phyloP scores from a whole-genome alignment of 495 filamentous ascomycete species.

The Monascus purpureus region DNA sequence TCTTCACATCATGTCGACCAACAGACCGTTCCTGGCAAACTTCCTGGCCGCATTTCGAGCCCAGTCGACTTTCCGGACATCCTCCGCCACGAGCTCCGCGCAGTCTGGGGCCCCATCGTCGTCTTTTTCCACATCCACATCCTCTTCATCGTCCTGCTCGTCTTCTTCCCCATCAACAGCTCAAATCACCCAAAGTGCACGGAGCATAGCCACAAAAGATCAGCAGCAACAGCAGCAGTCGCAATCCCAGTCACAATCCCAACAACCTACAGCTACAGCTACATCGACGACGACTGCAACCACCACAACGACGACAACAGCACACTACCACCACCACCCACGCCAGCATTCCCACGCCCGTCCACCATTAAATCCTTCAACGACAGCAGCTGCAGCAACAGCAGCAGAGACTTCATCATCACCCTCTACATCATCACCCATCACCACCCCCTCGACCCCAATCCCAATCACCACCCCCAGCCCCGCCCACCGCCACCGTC shows the following conservation, averaged over 20 bases:
- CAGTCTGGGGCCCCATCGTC: slow-evolving; percentile 8
- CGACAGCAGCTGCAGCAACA: slow-evolving; percentile 3
- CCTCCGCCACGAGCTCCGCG: slow-evolving; percentile 15
- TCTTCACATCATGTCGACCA: slow-evolving; percentile 48
- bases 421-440: slow-evolving; percentile 6
- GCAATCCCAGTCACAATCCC: slow-evolving; percentile 4
- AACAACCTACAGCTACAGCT: not conserved
- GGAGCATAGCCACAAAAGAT: slow-evolving; percentile 27
- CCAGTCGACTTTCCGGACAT: slow-evolving; percentile 36
- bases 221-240: slow-evolving; percentile 3
- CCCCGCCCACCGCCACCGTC: slow-evolving; percentile 24
- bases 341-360: slow-evolving; percentile 29
- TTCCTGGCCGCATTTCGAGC: slow-evolving; percentile 75
- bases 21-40: slow-evolving; percentile 73
- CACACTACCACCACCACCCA: slow-evolving; percentile 2
- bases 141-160: slow-evolving; percentile 11
- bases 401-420: slow-evolving; percentile 4
- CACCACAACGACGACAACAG: not conserved
- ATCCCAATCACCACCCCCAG: slow-evolving; percentile 26
- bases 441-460: slow-evolving; percentile 8
- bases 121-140: slow-evolving; percentile 12
- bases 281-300: slow-evolving; percentile 2
- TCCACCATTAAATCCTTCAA: no score
- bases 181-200: slow-evolving; percentile 25
- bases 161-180: slow-evolving; percentile 17